phyloP scores from a whole-genome alignment of 805 yeast species.

The Candida hungchunana region DNA sequence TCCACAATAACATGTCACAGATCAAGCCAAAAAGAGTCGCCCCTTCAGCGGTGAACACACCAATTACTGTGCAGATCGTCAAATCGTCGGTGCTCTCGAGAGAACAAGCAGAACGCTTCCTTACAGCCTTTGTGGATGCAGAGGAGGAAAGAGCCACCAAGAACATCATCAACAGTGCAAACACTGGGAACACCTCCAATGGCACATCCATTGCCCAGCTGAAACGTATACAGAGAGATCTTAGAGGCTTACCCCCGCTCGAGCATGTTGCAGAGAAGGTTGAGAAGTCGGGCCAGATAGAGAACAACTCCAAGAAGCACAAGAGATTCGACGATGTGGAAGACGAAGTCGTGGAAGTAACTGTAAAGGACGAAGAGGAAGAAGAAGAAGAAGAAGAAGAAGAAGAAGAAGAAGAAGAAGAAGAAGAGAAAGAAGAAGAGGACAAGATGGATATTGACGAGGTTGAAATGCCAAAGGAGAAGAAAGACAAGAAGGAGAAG shows the following conservation, averaged over 20 bases:
- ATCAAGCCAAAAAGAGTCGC: slow-evolving; percentile 19
- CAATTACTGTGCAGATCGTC: slow-evolving; percentile 20
- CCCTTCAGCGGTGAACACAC: slow-evolving; percentile 24
- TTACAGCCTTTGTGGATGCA: slow-evolving; percentile 38
- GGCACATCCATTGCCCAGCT: slow-evolving; percentile 48
- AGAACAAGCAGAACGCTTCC: slow-evolving; percentile 41
- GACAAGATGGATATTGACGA: slow-evolving; percentile 14
- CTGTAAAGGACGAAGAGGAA: slow-evolving; percentile 1
- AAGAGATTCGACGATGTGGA: slow-evolving; percentile 19
- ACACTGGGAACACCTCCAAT: slow-evolving; percentile 18
- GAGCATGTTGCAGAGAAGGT: slow-evolving; percentile 12
- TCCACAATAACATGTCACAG: slow-evolving; percentile 8
- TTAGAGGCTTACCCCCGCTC: slow-evolving; percentile 74
- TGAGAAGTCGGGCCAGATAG: slow-evolving; percentile 4
- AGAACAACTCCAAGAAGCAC: slow-evolving; percentile 16
- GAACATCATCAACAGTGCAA: slow-evolving; percentile 20
- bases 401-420: slow-evolving; percentile 3
- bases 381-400: slow-evolving; percentile 6
- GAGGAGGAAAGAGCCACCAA: slow-evolving; percentile 19
- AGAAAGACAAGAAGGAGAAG: slow-evolving; percentile 12
- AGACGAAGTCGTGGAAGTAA: neutral
- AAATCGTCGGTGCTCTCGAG: slow-evolving; percentile 28
- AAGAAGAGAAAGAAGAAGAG: slow-evolving; percentile 3
- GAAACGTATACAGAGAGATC: slow-evolving; percentile 69
- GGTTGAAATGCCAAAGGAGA: slow-evolving; percentile 5